Evolutionary conservation across 768 basidiomycete species (phyloP).

Genomic region (Leccinum obscurum): DNA sequence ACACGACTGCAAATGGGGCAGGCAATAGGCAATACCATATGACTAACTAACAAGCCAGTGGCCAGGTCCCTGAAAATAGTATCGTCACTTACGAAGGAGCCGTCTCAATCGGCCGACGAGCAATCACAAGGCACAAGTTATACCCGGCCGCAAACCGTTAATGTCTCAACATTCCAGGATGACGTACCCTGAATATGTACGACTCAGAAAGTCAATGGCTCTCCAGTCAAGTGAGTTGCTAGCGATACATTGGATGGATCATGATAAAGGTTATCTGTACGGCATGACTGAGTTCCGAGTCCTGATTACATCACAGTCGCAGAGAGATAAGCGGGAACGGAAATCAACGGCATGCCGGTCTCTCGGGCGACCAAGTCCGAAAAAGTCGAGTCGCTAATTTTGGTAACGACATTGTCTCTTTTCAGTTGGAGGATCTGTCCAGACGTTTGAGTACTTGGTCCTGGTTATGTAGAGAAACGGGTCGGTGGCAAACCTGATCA

Average conservation of each 20-base stretch:
- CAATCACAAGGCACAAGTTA: too few relatives aligned
- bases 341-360: constrained; percentile 41
- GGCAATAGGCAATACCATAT: background rate
- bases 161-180: too few relatives aligned
- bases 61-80: background rate
- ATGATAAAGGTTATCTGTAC: too few relatives aligned
- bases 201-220: too few relatives aligned
- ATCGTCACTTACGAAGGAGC: background rate
- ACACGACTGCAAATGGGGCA: background rate
- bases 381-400: constrained; percentile 29
- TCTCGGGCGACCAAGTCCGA: constrained; percentile 40
- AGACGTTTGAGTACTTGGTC: background rate
- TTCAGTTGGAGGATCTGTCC: constrained; percentile 63
- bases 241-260: too few relatives aligned
- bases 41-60: background rate
- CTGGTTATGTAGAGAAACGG: background rate
- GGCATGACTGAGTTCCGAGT: too few relatives aligned
- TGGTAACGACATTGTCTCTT: constrained; percentile 54
- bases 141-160: too few relatives aligned
- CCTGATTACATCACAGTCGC: background rate
- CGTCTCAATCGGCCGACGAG: too few relatives aligned
- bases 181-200: too few relatives aligned
- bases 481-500: constrained; percentile 50
- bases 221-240: too few relatives aligned
- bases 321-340: constrained; percentile 52